phyloP scores from a whole-genome alignment of 306 rosid species.

The Sechiopsis laciniata region DNA sequence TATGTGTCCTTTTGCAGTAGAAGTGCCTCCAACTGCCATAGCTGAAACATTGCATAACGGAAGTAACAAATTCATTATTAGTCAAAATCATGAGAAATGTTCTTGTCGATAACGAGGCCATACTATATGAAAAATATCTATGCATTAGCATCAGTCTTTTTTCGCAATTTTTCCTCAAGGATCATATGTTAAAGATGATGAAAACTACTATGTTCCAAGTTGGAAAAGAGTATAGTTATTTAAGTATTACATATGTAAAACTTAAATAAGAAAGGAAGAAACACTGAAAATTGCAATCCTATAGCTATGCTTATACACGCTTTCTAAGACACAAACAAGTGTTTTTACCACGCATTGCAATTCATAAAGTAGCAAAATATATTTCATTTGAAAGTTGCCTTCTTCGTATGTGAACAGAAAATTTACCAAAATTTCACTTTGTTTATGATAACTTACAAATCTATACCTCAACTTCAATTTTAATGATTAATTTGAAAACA shows the following conservation, averaged over 20 bases:
- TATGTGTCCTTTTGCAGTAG: constrained; percentile 90
- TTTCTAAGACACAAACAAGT: not conserved
- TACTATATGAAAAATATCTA: constrained; percentile 1
- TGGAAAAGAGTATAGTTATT: not conserved
- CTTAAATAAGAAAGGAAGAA: not conserved
- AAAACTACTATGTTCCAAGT: not conserved
- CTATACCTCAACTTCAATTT: not conserved
- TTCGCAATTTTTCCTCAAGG: not conserved
- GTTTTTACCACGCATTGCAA: not conserved
- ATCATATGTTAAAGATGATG: not conserved
- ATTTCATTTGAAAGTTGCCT: not conserved
- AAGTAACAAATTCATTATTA: not conserved
- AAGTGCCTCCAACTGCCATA: constrained; percentile 97
- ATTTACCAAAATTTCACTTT: not conserved
- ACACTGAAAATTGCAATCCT: not conserved
- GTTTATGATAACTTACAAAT: not conserved
- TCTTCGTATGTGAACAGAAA: not conserved
- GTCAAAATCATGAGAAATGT: not conserved
- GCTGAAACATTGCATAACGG: constrained; percentile 42
- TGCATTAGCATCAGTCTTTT: not conserved
- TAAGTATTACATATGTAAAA: not conserved
- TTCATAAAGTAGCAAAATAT: not conserved
- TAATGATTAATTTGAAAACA: not conserved
- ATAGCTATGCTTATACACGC: not conserved
- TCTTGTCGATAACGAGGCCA: constrained; percentile 1